These are phyloP conservation scores for Eustoma russellianum DNA, from an alignment of 257 asterid species.

Conservation along the genomic window DNA sequence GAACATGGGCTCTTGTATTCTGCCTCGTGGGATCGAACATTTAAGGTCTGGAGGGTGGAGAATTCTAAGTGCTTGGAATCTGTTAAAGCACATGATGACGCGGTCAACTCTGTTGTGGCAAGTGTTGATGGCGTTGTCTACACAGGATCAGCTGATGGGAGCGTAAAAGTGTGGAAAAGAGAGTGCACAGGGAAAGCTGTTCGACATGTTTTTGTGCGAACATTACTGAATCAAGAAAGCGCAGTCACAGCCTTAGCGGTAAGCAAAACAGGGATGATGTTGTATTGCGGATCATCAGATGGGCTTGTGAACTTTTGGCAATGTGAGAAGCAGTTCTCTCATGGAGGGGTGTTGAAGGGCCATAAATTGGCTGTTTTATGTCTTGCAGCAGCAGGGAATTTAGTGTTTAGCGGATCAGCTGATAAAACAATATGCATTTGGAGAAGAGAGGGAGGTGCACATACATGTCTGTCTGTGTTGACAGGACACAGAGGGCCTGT, in stretches of 20 bases:
- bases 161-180: slow-evolving; percentile 64
- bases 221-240: slow-evolving; percentile 49
- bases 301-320: slow-evolving; percentile 81
- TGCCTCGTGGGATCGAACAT: slow-evolving; percentile 73
- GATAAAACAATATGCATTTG: slow-evolving; percentile 72
- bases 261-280: slow-evolving; percentile 28
- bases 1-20: slow-evolving; percentile 54
- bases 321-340: slow-evolving; percentile 33
- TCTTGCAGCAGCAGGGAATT: slow-evolving; percentile 42
- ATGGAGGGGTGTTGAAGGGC: slow-evolving; percentile 67
- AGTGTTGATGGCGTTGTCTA: slow-evolving; percentile 49
- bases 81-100: slow-evolving; percentile 78
- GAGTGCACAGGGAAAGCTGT: slow-evolving; percentile 37
- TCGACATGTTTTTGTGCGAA: slow-evolving; percentile 32
- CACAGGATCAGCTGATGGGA: slow-evolving; percentile 80
- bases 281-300: slow-evolving; percentile 62
- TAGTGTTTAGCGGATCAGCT: slow-evolving; percentile 70
- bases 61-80: slow-evolving; percentile 67
- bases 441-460: slow-evolving; percentile 52
- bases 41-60: slow-evolving; percentile 65
- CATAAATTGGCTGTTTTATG: slow-evolving; percentile 79
- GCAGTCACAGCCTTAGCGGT: slow-evolving; percentile 71
- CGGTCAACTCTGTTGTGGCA: slow-evolving; percentile 62
- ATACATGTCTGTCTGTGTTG: slow-evolving; percentile 54
- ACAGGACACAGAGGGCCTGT: slow-evolving; percentile 86